Percentiles rank a stretch among this genome's conserved stretches.
Evolutionary conservation across 345 rosid species (phyloP).

Genomic region (Passiflora organensis): DNA sequence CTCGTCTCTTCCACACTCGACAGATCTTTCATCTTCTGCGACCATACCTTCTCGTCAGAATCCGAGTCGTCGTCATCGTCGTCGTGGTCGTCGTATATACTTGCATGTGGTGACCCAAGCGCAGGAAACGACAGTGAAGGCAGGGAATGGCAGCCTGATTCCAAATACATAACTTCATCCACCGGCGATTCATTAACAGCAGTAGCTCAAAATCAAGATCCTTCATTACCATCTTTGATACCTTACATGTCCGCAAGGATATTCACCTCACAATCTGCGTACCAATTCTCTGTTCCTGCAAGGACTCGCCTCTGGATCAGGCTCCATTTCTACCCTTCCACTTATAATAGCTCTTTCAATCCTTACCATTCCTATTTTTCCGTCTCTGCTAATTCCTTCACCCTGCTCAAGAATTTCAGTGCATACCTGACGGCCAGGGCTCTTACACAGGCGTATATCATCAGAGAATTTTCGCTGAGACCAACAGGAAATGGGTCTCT

Average conservation of each 20-base stretch:
- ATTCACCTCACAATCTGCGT: slow-evolving; percentile 12
- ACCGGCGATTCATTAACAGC: slow-evolving; percentile 9
- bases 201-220: slow-evolving; percentile 17
- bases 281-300: slow-evolving; percentile 17
- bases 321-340: slow-evolving; percentile 24
- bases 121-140: slow-evolving; percentile 18
- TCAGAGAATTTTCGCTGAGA: slow-evolving; percentile 17
- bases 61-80: slow-evolving; percentile 19
- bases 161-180: slow-evolving; percentile 11
- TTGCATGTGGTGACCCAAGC: slow-evolving; percentile 16
- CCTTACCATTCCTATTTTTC: slow-evolving; percentile 16
- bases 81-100: slow-evolving; percentile 17
- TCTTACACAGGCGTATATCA: slow-evolving; percentile 20
- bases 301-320: slow-evolving; percentile 20
- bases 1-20: not conserved
- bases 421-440: slow-evolving; percentile 21
- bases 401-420: slow-evolving; percentile 27
- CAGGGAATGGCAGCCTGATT: slow-evolving; percentile 23
- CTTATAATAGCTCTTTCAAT: slow-evolving; percentile 19
- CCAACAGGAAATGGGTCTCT: slow-evolving; percentile 10
- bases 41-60: slow-evolving; percentile 7
- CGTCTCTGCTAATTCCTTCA: slow-evolving; percentile 14
- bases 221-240: slow-evolving; percentile 21
- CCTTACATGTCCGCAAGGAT: slow-evolving; percentile 29
- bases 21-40: not conserved